Evolutionary conservation across 345 rosid species (phyloP).

Genomic region (Diplotaxis tenuifolia): DNA sequence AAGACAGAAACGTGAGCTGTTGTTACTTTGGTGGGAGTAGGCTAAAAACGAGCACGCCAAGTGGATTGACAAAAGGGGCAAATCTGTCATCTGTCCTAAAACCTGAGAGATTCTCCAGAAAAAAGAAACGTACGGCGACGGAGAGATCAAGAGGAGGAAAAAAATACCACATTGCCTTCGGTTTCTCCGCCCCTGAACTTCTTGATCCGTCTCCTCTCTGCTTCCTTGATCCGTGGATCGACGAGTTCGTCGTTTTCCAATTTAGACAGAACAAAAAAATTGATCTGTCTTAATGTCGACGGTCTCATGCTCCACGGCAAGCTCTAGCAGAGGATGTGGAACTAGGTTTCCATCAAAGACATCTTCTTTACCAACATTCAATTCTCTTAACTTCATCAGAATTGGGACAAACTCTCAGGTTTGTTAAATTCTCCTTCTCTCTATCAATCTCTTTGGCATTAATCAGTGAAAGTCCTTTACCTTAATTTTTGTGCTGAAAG

Average conservation of each 20-base stretch:
- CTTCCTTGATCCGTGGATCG: not conserved
- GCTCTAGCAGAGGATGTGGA: slow-evolving; percentile 20
- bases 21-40: slow-evolving; percentile 23
- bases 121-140: slow-evolving; percentile 24
- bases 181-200: slow-evolving; percentile 11
- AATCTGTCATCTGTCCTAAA: slow-evolving; percentile 9
- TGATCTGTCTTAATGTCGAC: slow-evolving; percentile 26
- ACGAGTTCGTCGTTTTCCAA: not conserved
- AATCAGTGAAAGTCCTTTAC: not conserved
- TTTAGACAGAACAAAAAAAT: not conserved
- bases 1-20: slow-evolving; percentile 5
- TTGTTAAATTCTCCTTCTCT: not conserved
- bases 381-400: slow-evolving; percentile 15
- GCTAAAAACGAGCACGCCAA: slow-evolving; percentile 17
- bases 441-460: not conserved
- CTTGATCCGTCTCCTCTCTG: slow-evolving; percentile 7
- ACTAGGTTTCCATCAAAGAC: not conserved
- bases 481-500: slow-evolving; percentile 30
- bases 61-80: slow-evolving; percentile 14
- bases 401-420: slow-evolving; percentile 23
- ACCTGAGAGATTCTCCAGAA: slow-evolving; percentile 17
- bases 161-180: not conserved
- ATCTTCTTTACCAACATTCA: not conserved
- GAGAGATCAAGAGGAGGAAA: slow-evolving; percentile 14
- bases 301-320: slow-evolving; percentile 32